phyloP scores from a whole-genome alignment of 345 rosid species.

The Salix udensis region DNA sequence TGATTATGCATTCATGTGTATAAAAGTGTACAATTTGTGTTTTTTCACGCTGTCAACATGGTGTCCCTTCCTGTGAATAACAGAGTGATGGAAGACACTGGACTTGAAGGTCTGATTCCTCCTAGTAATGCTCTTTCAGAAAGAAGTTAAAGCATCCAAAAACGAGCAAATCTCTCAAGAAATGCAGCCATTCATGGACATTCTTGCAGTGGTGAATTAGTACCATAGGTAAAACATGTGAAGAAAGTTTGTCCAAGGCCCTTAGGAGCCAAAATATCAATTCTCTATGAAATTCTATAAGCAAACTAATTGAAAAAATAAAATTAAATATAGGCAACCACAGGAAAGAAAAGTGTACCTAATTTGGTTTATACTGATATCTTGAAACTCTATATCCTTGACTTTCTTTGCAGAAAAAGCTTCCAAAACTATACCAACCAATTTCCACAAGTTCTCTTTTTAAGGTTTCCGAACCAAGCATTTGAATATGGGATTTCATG shows the following conservation, averaged over 20 bases:
- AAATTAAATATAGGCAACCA: background rate
- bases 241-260: background rate
- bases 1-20: background rate
- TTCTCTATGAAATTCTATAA: background rate
- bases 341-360: constrained; percentile 6
- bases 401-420: constrained; percentile 11
- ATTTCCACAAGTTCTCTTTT: background rate
- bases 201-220: background rate
- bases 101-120: constrained; percentile 56
- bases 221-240: background rate
- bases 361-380: constrained; percentile 4
- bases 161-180: background rate
- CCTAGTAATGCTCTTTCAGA: background rate
- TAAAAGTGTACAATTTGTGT: background rate
- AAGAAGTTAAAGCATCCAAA: background rate
- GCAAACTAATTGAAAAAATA: background rate
- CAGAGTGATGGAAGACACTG: constrained; percentile 61
- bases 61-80: background rate
- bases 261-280: background rate
- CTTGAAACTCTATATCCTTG: background rate
- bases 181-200: background rate
- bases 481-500: background rate
- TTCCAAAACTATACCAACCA: background rate
- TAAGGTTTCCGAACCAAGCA: background rate
- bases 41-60: background rate